Evolutionary conservation across 768 basidiomycete genomes (phyloP).

Genomic region (Panellus pusillus): DNA sequence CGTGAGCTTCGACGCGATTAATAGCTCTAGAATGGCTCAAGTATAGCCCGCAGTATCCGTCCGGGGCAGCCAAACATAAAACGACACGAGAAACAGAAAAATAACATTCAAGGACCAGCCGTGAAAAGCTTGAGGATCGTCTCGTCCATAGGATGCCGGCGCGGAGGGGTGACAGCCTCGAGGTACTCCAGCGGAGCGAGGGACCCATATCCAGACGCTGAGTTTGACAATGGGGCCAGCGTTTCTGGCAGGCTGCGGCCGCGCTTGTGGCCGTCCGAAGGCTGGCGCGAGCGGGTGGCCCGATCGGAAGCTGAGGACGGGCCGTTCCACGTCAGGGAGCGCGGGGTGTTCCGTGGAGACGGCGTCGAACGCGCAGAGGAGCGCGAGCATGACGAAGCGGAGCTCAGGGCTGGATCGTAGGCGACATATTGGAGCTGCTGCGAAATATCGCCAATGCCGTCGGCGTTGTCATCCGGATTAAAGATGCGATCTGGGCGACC

Average conservation of each 20-base stretch:
- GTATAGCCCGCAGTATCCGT: too few species aligned
- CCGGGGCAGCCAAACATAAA: too few species aligned
- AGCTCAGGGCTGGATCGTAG: constrained; percentile 32
- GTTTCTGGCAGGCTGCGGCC: constrained; percentile 14
- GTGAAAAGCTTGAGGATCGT: constrained; percentile 44
- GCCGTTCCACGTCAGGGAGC: constrained; percentile 16
- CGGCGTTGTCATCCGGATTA: constrained; percentile 38
- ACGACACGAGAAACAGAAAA: background rate
- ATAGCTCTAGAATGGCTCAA: too few species aligned
- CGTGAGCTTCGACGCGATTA: too few species aligned
- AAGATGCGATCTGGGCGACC: constrained; percentile 54
- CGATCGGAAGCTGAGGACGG: background rate
- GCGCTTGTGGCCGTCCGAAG: constrained; percentile 18
- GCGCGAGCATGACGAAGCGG: constrained; percentile 20
- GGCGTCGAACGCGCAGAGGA: constrained; percentile 14
- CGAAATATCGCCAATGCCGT: constrained; percentile 33
- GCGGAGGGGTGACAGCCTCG: constrained; percentile 59
- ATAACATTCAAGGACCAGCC: constrained; percentile 11
- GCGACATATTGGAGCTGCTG: constrained; percentile 45
- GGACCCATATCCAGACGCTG: background rate
- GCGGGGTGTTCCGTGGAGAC: constrained; percentile 16
- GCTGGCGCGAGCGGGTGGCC: constrained; percentile 40
- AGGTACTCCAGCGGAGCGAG: constrained; percentile 73
- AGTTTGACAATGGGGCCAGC: too few species aligned
- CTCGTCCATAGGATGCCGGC: constrained; percentile 68